phyloP scores from a whole-genome alignment of 225 moss, liverwort and hornwort species.

The Physcomitrium patens region DNA sequence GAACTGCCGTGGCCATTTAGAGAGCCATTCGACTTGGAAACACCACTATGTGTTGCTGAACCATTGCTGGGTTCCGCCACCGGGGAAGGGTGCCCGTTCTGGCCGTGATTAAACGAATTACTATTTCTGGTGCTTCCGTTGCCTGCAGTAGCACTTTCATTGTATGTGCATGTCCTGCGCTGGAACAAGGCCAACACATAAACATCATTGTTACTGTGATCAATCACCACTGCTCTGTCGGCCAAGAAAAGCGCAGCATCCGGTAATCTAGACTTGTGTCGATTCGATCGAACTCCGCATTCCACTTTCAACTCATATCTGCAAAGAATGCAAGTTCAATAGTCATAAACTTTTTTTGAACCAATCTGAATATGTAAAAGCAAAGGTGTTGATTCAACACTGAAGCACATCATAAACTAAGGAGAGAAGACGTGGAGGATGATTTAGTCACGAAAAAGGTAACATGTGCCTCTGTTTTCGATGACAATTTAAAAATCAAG shows the following conservation, averaged over 20 bases:
- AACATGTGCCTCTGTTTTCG: not conserved
- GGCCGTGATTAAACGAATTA: not conserved
- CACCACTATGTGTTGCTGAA: constrained; percentile 25
- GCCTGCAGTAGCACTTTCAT: constrained; percentile 23
- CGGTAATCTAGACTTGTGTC: constrained; percentile 78
- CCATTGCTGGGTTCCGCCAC: constrained; percentile 21
- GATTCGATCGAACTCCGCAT: constrained; percentile 80
- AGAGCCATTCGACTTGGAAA: constrained; percentile 30
- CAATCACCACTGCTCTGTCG: constrained; percentile 83
- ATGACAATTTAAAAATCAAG: not conserved
- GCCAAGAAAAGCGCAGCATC: constrained; percentile 96
- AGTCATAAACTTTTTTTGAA: not conserved
- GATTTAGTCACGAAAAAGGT: not conserved
- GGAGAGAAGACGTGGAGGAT: not conserved
- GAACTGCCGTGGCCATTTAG: constrained; percentile 13
- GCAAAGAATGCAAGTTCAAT: constrained; percentile 24
- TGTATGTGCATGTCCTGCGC: constrained; percentile 25
- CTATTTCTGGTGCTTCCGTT: constrained; percentile 13
- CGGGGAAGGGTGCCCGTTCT: constrained; percentile 29
- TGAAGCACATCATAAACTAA: not conserved
- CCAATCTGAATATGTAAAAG: not conserved
- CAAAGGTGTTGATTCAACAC: not conserved
- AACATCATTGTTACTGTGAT: constrained; percentile 84
- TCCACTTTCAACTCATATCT: constrained; percentile 99
- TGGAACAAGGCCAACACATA: constrained; percentile 88